Evolutionary conservation across 345 rosid species (phyloP).

Genomic region (Balakata baccata): DNA sequence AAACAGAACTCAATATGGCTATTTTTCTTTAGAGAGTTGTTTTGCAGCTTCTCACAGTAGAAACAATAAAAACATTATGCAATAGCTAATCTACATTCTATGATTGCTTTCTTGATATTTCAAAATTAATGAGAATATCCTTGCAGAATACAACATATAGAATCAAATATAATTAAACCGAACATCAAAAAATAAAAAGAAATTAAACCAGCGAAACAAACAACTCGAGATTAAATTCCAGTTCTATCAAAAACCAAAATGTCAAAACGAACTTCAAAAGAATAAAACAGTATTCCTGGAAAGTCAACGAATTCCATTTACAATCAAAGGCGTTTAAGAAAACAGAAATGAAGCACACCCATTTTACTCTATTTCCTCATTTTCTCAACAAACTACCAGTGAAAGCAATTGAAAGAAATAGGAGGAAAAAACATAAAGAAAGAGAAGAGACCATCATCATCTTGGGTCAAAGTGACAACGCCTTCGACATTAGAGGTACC

Average conservation of each 20-base stretch:
- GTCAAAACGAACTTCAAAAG: background rate
- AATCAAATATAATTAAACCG: background rate
- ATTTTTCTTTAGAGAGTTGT: background rate
- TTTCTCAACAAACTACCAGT: background rate
- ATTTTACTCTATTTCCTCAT: background rate
- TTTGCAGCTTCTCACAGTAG: background rate
- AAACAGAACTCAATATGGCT: background rate
- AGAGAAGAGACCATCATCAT: conserved; percentile 47
- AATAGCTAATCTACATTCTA: too few relatives aligned
- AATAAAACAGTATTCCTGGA: background rate
- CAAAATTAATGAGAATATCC: background rate
- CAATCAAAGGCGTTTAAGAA: background rate
- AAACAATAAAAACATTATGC: too few relatives aligned
- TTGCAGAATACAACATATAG: too few relatives aligned
- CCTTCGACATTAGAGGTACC: conserved; percentile 83
- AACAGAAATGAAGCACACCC: background rate
- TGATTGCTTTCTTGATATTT: too few relatives aligned
- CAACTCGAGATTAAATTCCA: background rate
- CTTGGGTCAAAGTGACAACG: conserved; percentile 77
- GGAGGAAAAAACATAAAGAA: background rate
- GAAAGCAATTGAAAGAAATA: background rate
- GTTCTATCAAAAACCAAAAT: background rate
- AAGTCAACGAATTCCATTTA: background rate
- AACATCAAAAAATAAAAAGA: background rate
- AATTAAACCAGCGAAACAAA: background rate